A percentile compares a stretch with the other conserved stretches of the same genome.
Conservation (phyloP, 202 grass and related monocot species). For the Panicum hallii region DNA sequence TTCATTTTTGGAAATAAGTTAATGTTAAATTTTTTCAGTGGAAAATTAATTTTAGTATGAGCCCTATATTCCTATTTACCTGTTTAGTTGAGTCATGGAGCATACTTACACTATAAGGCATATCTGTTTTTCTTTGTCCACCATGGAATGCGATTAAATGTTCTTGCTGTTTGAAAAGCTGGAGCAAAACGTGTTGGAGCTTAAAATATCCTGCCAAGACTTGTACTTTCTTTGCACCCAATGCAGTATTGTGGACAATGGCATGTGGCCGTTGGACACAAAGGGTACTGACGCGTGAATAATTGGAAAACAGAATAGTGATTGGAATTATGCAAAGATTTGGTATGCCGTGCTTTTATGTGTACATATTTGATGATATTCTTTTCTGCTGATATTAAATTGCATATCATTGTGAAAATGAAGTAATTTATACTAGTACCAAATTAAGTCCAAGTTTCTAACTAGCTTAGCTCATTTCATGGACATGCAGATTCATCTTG, state of each 20-base stretch:
- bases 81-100: conserved; percentile 24
- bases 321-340: background rate
- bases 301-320: background rate
- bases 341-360: background rate
- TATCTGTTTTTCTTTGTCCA: background rate
- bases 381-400: background rate
- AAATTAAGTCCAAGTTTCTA: conserved; percentile 1
- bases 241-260: background rate
- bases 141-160: background rate
- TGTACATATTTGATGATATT: conserved; percentile 22
- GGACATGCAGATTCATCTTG: conserved; percentile 13
- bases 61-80: background rate
- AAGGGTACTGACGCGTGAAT: background rate
- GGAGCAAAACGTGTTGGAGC: background rate
- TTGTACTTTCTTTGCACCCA: background rate
- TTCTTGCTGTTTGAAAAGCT: conserved; percentile 13
- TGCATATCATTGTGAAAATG: background rate
- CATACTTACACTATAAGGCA: background rate
- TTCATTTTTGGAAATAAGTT: background rate
- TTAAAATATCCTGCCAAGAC: conserved; percentile 17
- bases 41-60: background rate
- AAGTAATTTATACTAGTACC: background rate
- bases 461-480: conserved; percentile 26
- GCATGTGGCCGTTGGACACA: background rate
- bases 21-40: background rate